These are phyloP conservation scores for Debaryomyces robertsiae DNA, from an alignment of 1,139 yeast species.

Conservation along the genomic window DNA sequence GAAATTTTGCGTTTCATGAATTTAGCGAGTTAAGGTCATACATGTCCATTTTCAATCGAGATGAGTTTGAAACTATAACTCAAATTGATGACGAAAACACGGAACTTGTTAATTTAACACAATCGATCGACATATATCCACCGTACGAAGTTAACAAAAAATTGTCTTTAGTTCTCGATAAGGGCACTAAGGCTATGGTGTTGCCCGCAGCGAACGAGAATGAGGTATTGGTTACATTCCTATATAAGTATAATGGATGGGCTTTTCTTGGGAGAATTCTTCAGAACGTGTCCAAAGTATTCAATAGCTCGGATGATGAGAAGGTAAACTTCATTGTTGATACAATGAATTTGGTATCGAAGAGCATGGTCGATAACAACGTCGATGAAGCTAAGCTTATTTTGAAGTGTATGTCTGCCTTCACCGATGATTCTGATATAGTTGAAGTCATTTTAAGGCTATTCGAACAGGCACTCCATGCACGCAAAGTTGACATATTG, in stretches of 20 bases:
- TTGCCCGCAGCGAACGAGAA: conserved; percentile 49
- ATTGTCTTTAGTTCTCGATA: conserved; percentile 43
- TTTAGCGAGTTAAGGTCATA: conserved; percentile 61
- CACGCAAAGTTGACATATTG: conserved; percentile 51
- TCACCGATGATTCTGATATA: conserved; percentile 67
- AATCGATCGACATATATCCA: conserved; percentile 46
- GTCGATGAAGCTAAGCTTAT: conserved; percentile 44
- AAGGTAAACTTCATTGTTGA: conserved; percentile 46
- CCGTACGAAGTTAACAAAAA: conserved; percentile 52
- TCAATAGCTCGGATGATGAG: conserved; percentile 35
- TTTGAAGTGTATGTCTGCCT: conserved; percentile 58
- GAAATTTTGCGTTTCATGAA: conserved; percentile 67
- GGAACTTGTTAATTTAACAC: conserved; percentile 48
- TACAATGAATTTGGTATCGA: conserved; percentile 54
- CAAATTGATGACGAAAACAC: conserved; percentile 56
- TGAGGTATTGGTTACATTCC: conserved; percentile 65
- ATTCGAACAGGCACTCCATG: conserved; percentile 67
- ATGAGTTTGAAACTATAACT: conserved; percentile 40
- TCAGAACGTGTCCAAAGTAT: conserved; percentile 57
- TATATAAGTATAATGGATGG: conserved; percentile 84
- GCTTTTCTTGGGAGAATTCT: conserved; percentile 75
- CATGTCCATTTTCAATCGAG: conserved; percentile 46
- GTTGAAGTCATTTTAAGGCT: conserved; percentile 66
- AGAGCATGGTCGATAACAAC: conserved; percentile 48
- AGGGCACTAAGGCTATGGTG: conserved; percentile 72